phyloP scores from a whole-genome alignment of 2,329 filamentous ascomycete genomes.

The Fusarium redolens region DNA sequence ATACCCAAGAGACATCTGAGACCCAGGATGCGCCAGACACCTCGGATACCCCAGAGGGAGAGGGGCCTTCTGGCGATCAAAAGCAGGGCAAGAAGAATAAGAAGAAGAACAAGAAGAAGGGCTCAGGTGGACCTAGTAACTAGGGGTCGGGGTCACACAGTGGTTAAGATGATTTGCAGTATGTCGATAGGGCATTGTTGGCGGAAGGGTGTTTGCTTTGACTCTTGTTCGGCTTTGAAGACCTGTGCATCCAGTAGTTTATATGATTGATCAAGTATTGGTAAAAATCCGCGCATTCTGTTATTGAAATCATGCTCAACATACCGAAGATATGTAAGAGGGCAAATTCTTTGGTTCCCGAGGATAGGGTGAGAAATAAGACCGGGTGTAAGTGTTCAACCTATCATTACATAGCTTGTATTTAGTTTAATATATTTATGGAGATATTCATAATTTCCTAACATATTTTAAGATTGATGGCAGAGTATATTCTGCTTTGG shows the following conservation, averaged over 20 bases:
- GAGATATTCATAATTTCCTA: no score
- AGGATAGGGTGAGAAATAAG: no score
- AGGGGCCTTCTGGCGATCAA: constrained; percentile 23
- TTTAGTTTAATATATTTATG: neutral
- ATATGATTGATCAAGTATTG: neutral
- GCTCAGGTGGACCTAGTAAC: constrained; percentile 22
- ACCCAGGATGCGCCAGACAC: constrained; percentile 22
- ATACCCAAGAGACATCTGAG: constrained; percentile 16
- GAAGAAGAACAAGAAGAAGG: constrained; percentile 46
- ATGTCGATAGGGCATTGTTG: neutral
- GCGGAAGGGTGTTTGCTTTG: neutral
- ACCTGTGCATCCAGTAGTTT: neutral
- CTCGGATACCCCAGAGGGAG: constrained; percentile 28
- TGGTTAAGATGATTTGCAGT: neutral
- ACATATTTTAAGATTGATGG: no score
- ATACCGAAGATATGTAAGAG: neutral
- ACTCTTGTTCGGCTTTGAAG: neutral
- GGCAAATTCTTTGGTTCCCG: no score
- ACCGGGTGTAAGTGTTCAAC: neutral
- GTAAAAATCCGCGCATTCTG: neutral
- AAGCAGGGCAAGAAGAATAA: constrained; percentile 42
- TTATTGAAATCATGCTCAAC: neutral
- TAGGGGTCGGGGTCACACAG: constrained; percentile 10
- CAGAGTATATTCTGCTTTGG: no score
- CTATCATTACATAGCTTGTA: neutral